A percentile compares a stretch with the other conserved stretches of the same genome.
phyloP scores from a whole-genome alignment of 768 basidiomycete genomes.

The Mycena epipterygia region DNA sequence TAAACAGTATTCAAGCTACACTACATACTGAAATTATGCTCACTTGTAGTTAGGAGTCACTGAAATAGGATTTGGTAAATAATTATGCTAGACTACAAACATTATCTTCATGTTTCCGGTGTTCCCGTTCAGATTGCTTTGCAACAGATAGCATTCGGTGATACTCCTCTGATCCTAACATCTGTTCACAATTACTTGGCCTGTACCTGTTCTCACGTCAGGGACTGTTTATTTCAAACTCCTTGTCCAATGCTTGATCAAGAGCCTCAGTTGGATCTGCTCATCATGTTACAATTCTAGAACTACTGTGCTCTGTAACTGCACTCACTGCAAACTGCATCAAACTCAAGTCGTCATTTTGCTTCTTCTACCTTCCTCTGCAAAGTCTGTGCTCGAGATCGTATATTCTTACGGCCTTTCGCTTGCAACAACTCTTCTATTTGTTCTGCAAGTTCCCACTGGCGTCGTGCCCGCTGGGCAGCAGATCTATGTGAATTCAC shows the following conservation, averaged over 20 bases:
- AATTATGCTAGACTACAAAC: too few species aligned
- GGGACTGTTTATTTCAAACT: conserved; percentile 1
- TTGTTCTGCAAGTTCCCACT: neutral
- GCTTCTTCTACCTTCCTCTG: neutral
- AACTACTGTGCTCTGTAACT: neutral
- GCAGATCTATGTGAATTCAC: neutral
- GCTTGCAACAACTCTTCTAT: neutral
- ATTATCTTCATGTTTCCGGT: too few species aligned
- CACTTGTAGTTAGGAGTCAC: too few species aligned
- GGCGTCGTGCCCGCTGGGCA: neutral
- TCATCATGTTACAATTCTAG: neutral
- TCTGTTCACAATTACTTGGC: neutral
- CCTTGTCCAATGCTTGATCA: neutral
- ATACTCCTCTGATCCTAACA: neutral
- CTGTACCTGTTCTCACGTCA: neutral
- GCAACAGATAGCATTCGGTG: neutral
- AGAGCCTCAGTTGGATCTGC: neutral
- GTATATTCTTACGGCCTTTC: neutral
- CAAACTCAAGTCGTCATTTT: neutral
- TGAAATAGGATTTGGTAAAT: too few species aligned
- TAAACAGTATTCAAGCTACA: too few species aligned
- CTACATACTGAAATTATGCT: too few species aligned
- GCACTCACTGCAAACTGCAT: neutral
- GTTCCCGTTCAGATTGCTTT: too few species aligned
- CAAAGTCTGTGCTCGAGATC: neutral